Conservation (phyloP, 306 rosid genomes). For the Arachis stenosperma region DNA sequence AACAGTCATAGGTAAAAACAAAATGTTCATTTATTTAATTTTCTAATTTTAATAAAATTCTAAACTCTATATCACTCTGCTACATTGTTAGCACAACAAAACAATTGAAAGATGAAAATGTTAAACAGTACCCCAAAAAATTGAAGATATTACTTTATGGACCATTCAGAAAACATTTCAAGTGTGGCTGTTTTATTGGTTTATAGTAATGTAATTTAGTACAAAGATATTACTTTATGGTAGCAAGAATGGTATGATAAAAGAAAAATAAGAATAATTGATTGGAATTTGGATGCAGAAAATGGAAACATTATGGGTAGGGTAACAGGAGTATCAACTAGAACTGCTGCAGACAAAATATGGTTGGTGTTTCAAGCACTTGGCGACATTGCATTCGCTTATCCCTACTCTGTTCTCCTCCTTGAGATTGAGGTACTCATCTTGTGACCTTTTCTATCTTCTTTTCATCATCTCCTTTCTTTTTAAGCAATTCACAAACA, state of each 20-base stretch:
- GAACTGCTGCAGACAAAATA: slow-evolving; percentile 45
- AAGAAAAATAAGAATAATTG: neutral
- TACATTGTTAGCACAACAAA: neutral
- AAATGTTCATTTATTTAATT: neutral
- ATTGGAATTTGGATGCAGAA: slow-evolving; percentile 47
- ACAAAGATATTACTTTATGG: neutral
- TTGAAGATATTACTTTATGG: no score
- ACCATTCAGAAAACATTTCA: no score
- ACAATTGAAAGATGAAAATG: neutral
- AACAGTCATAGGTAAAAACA: slow-evolving; percentile 45
- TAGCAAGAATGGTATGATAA: neutral
- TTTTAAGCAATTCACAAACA: no score
- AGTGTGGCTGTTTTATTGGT: no score
- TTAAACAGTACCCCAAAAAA: no score
- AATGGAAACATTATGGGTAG: slow-evolving; percentile 64
- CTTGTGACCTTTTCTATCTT: no score
- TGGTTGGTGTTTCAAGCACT: slow-evolving; percentile 68
- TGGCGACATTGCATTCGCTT: slow-evolving; percentile 73
- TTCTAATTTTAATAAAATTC: neutral
- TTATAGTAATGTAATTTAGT: neutral
- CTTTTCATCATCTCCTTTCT: no score
- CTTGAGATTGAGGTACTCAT: slow-evolving; percentile 67
- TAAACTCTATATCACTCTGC: neutral
- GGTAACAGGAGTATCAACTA: slow-evolving; percentile 53
- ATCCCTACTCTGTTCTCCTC: slow-evolving; percentile 64